Percentiles rank a stretch among this genome's conserved stretches.
Evolutionary conservation across 2,329 filamentous ascomycete species (phyloP).

Genomic region (Elsinoe necatrix): DNA sequence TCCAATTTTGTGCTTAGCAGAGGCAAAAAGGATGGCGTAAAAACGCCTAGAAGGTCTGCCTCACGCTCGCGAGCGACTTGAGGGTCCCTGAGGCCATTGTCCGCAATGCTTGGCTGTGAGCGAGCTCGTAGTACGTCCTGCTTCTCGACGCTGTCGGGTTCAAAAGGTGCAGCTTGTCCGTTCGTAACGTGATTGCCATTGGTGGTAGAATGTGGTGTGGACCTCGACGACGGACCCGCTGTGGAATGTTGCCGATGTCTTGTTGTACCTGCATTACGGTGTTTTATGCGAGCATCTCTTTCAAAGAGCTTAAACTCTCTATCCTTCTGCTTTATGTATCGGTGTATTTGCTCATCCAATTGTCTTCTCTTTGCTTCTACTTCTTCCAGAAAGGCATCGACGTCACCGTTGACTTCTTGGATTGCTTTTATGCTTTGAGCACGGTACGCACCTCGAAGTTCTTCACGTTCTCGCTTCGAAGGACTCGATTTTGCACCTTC

Average conservation of each 20-base stretch:
- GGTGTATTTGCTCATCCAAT: constrained; percentile 32
- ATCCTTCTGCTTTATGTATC: constrained; percentile 32
- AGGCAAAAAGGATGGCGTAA: constrained; percentile 31
- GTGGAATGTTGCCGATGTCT: background rate
- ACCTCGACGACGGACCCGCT: background rate
- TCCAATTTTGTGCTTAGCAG: constrained; percentile 20
- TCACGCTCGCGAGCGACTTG: constrained; percentile 20
- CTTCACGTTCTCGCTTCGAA: constrained; percentile 5
- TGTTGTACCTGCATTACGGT: constrained; percentile 12
- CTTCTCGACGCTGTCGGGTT: background rate
- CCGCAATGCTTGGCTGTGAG: constrained; percentile 5
- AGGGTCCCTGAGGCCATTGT: constrained; percentile 9
- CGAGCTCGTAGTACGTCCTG: constrained; percentile 5
- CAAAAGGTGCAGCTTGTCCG: background rate
- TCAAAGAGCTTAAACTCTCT: constrained; percentile 31
- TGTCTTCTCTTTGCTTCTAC: constrained; percentile 31
- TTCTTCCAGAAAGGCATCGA: constrained; percentile 22
- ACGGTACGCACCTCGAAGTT: constrained; percentile 17
- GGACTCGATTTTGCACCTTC: constrained; percentile 8
- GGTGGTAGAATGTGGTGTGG: background rate
- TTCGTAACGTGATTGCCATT: background rate
- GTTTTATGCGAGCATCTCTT: constrained; percentile 25
- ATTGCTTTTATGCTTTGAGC: constrained; percentile 18
- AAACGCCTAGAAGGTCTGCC: constrained; percentile 30
- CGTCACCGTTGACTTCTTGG: constrained; percentile 19